Evolutionary conservation across 805 yeast species (phyloP).

Genomic region (Kodamaea restingae): DNA sequence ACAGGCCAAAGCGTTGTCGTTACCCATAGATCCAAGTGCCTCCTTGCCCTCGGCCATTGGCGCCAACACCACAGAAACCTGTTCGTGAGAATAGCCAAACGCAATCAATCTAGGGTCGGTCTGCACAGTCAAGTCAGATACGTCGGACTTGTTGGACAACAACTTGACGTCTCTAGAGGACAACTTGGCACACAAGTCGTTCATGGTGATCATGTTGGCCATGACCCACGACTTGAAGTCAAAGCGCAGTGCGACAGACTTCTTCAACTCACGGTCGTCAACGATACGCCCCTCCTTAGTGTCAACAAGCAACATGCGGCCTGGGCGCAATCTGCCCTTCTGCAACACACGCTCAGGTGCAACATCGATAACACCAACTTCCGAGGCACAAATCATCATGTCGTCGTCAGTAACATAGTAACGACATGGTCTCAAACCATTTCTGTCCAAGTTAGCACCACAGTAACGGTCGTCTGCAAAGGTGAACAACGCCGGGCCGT

Average conservation of each 20-base stretch:
- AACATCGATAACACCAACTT: conserved; percentile 93
- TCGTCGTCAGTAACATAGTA: conserved; percentile 93
- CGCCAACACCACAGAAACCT: conserved; percentile 71
- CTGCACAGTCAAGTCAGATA: conserved; percentile 49
- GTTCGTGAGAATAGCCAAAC: conserved; percentile 94
- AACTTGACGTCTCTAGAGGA: conserved; percentile 32
- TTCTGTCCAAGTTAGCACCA: conserved; percentile 97
- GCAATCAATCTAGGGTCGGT: conserved; percentile 81
- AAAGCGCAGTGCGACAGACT: conserved; percentile 69
- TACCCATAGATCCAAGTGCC: conserved; percentile 98
- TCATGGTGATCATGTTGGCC: conserved; percentile 80
- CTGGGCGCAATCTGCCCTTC: conserved; percentile 94
- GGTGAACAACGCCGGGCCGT: conserved; percentile 96
- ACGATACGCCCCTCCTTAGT: conserved; percentile 90
- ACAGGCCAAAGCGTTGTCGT: conserved; percentile 94
- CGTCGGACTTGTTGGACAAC: conserved; percentile 4
- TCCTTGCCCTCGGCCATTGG: conserved; percentile 98
- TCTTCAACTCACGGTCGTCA: conserved; percentile 86
- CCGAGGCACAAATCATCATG: conserved; percentile 95
- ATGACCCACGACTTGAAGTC: conserved; percentile 94
- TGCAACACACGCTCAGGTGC: conserved; percentile 76
- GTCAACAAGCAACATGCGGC: conserved; percentile 92
- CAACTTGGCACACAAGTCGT: conserved; percentile 65
- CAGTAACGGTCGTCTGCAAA: conserved; percentile 97
- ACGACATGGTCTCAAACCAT: conserved; percentile 97